Evolutionary conservation across 2,329 filamentous ascomycete genomes (phyloP), one percentile per base, ranked within the genome.

Genomic region (Apiospora koreana): DNA sequence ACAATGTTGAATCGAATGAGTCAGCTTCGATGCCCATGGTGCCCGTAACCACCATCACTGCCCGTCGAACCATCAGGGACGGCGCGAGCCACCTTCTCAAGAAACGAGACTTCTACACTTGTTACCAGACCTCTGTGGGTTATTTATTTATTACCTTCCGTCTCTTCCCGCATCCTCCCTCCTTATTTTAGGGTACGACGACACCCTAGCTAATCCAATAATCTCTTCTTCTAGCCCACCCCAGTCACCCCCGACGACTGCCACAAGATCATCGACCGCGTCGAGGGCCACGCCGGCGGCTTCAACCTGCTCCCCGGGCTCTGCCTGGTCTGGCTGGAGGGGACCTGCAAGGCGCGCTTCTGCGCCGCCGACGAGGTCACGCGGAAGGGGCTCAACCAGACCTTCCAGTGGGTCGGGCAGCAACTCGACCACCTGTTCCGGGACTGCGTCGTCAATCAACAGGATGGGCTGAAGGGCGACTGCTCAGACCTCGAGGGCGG

Each of bases 71-170:
- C 16, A 54, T 28, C 16, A 54, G 7, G 18, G 5, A 18, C 6
- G 16, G 28, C 18, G 50, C 28, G 50, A 58, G 7, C 35, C 43
- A 62, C 18, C 68, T 41, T 2, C 21, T 71, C 10, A 35, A 58
- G 35, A 70, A 71, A 38, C 41, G 65, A 45, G 68, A 62, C 14
- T 70, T 70, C 68, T 71, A 69, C 54, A 68, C 70, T n/a, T 71
- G 70, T 31, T 68, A 50, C 12, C 48, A 66, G 18, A 69, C 23
- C 2, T 38, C 50, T 18, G 70, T 70, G 42, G 21, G 54, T 6
- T 3, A 21, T 7, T 2, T 64, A 14, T 65, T 65, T 21, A 14
- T 16, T 25, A n/a, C n/a, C n/a, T n/a, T n/a, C n/a, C n/a, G n/a
- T n/a, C n/a, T n/a, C n/a, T 18, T 41, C 38, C 18, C 7, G 14